Percentiles rank a stretch among this genome's conserved stretches.
Conservation (phyloP, 2,329 filamentous ascomycete species). For the Fusarium mundagurra region DNA sequence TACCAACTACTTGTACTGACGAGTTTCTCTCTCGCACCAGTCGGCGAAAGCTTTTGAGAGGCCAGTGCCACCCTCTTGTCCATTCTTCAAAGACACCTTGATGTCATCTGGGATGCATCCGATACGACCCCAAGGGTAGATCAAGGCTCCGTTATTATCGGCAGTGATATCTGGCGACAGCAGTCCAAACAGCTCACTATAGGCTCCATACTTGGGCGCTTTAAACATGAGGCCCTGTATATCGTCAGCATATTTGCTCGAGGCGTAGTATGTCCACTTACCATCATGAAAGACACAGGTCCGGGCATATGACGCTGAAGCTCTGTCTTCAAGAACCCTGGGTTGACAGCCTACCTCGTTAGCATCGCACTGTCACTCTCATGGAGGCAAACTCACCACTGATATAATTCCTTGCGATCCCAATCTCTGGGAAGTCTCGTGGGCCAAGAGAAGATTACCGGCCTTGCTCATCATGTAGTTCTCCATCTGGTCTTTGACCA, state of each 20-base stretch:
- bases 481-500: constrained; percentile 27
- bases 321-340: constrained; percentile 33
- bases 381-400: background rate
- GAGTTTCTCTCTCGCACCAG: constrained; percentile 29
- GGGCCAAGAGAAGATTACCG: constrained; percentile 24
- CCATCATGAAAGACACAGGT: constrained; percentile 31
- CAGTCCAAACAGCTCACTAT: constrained; percentile 34
- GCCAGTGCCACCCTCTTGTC: constrained; percentile 8
- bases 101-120: constrained; percentile 24
- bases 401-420: constrained; percentile 24
- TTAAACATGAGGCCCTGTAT: constrained; percentile 30
- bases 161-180: constrained; percentile 26
- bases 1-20: background rate
- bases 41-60: constrained; percentile 9
- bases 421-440: constrained; percentile 19
- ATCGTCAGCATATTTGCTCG: background rate
- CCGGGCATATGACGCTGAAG: constrained; percentile 30
- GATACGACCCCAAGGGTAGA: constrained; percentile 30
- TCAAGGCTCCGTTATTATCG: constrained; percentile 25
- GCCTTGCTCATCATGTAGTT: constrained; percentile 39
- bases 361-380: background rate
- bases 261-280: background rate
- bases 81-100: constrained; percentile 11
- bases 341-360: constrained; percentile 27
- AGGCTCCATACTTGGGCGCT: constrained; percentile 28